phyloP scores from a whole-genome alignment of 495 filamentous ascomycete species.

The Penicillium bovifimosum region DNA sequence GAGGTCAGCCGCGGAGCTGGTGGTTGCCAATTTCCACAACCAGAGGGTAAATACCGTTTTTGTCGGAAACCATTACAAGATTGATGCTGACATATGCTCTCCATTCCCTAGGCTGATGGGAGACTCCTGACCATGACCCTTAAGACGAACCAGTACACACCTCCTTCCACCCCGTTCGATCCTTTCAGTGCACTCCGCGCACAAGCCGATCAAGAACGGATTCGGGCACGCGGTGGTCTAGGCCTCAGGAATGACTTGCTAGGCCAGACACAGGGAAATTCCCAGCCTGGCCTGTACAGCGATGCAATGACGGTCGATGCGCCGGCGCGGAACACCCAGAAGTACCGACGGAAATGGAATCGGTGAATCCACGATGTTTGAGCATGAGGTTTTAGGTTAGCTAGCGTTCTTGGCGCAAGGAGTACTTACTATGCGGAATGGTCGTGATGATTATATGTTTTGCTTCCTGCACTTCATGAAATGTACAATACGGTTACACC shows the following conservation, averaged over 20 bases:
- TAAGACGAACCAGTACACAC: slow-evolving; percentile 43
- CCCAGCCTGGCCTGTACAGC: slow-evolving; percentile 30
- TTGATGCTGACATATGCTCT: slow-evolving; percentile 16
- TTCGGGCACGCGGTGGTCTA: slow-evolving; percentile 28
- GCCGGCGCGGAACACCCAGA: slow-evolving; percentile 22
- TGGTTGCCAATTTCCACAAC: slow-evolving; percentile 80
- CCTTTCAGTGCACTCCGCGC: slow-evolving; percentile 42
- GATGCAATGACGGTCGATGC: slow-evolving; percentile 43
- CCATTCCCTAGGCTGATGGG: slow-evolving; percentile 69
- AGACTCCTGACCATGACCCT: slow-evolving; percentile 70
- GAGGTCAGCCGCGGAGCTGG: slow-evolving; percentile 69
- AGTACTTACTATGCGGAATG: not conserved
- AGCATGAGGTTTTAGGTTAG: not conserved
- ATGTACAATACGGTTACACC: slow-evolving; percentile 1
- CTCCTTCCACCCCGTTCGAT: slow-evolving; percentile 21
- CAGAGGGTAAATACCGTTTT: slow-evolving; percentile 56
- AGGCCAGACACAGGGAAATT: slow-evolving; percentile 1
- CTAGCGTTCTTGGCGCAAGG: not conserved
- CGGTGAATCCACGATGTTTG: slow-evolving; percentile 13
- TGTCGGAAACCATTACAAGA: not conserved
- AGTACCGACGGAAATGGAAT: slow-evolving; percentile 17
- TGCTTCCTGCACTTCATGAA: not conserved
- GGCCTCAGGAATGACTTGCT: not conserved
- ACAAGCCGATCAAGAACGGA: slow-evolving; percentile 42
- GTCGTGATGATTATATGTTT: not conserved